Evolutionary conservation across 2,329 filamentous ascomycete genomes (phyloP).

Genomic region (Colletotrichum aenigma): DNA sequence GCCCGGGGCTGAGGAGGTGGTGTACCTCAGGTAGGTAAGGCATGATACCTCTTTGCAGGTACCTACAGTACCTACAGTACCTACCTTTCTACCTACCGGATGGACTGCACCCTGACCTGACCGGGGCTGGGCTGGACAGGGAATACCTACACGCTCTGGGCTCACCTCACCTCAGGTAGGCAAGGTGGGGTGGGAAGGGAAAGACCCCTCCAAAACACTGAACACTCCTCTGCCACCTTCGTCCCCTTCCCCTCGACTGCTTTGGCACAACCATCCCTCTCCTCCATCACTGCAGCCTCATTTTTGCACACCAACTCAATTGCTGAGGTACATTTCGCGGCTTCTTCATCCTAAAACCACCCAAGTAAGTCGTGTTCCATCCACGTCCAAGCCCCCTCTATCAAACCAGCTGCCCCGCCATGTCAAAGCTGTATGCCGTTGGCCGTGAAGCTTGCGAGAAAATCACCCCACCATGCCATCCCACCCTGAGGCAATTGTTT

Average conservation of each 20-base stretch:
- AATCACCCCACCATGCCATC: constrained; percentile 21
- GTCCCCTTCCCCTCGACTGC: not conserved
- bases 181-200: constrained; percentile 10
- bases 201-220: constrained; percentile 19
- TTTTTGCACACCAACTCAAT: not conserved
- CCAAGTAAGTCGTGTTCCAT: not conserved
- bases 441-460: constrained; percentile 4
- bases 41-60: not conserved
- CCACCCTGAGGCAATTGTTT: constrained; percentile 22
- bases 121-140: not conserved
- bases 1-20: not conserved
- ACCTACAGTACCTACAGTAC: not conserved
- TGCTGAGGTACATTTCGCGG: not conserved
- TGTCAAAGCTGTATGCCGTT: not conserved
- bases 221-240: constrained; percentile 2
- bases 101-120: not conserved
- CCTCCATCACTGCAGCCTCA: not conserved
- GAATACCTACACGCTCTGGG: not conserved
- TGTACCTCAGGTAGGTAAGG: not conserved
- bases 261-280: not conserved
- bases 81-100: not conserved
- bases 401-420: not conserved
- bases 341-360: not conserved
- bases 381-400: not conserved
- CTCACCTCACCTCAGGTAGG: constrained; percentile 2